These are phyloP conservation scores for Hygrocybe coccinea DNA, from an alignment of 768 basidiomycete genomes.

Conservation along the genomic window DNA sequence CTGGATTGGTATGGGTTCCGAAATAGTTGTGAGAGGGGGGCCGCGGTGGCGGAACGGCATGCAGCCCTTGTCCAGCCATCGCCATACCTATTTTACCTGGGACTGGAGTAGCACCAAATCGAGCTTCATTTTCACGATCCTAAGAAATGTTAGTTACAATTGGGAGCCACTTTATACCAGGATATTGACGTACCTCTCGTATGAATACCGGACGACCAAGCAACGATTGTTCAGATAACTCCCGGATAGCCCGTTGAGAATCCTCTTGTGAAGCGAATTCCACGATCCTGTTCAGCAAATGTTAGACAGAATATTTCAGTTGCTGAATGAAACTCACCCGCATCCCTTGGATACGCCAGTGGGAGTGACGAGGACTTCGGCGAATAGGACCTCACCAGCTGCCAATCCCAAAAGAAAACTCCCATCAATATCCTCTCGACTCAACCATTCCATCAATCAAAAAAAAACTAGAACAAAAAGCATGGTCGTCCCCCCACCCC, in stretches of 20 bases:
- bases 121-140: conserved; percentile 96
- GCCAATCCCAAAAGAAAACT: conserved; percentile 83
- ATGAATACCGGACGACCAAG: conserved; percentile 94
- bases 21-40: conserved; percentile 78
- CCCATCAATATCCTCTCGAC: conserved; percentile 89
- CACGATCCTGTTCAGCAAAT: conserved; percentile 67
- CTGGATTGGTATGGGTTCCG: conserved; percentile 58
- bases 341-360: conserved; percentile 98
- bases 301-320: neutral
- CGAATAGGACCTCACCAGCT: conserved; percentile 99
- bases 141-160: conserved; percentile 28
- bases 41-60: conserved; percentile 77
- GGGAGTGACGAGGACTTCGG: conserved; percentile 96
- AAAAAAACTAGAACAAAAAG: conserved; percentile 36
- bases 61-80: conserved; percentile 85
- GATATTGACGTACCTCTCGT: conserved; percentile 62
- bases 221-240: conserved; percentile 84
- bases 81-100: conserved; percentile 96
- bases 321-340: conserved; percentile 62
- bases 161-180: neutral
- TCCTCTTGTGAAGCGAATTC: conserved; percentile 91
- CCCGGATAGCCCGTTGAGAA: conserved; percentile 81
- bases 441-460: conserved; percentile 50
- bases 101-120: conserved; percentile 92
- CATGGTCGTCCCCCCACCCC: conserved; percentile 29